Conservation (phyloP, 805 yeast species). For the Sungouiozyma intestinalis region DNA sequence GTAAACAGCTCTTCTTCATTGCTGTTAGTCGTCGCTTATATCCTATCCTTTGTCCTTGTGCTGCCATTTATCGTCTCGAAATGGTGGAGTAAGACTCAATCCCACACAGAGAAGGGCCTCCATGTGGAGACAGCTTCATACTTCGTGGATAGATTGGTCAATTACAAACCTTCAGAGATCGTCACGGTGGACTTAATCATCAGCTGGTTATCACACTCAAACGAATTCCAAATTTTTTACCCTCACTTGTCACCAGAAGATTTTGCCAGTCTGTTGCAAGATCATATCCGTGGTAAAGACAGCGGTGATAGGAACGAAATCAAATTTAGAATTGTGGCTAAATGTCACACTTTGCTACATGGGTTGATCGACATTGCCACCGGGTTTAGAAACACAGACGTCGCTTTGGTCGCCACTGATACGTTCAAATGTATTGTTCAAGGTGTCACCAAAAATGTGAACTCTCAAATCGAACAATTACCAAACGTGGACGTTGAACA, state of each 20-base stretch:
- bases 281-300: constrained; percentile 47
- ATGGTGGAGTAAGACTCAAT: constrained; percentile 84
- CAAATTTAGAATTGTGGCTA: constrained; percentile 48
- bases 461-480: constrained; percentile 67
- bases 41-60: constrained; percentile 60
- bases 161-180: constrained; percentile 57
- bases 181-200: constrained; percentile 48
- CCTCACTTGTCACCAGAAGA: constrained; percentile 35
- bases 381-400: constrained; percentile 62
- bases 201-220: constrained; percentile 51
- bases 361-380: constrained; percentile 77
- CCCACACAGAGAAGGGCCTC: constrained; percentile 73
- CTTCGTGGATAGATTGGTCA: constrained; percentile 62
- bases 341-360: constrained; percentile 50
- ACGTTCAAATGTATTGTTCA: constrained; percentile 64
- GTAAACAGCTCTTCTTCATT: constrained; percentile 75
- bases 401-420: constrained; percentile 50
- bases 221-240: constrained; percentile 45
- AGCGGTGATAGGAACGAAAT: constrained; percentile 24
- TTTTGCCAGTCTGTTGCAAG: constrained; percentile 41
- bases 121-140: constrained; percentile 74
- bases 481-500: constrained; percentile 53
- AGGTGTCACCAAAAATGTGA: constrained; percentile 49
- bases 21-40: constrained; percentile 53
- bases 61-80: constrained; percentile 72